Evolutionary conservation across 305 asterid species (phyloP), one percentile per base, ranked within the genome.

Genomic region (Solanum hybrid): DNA sequence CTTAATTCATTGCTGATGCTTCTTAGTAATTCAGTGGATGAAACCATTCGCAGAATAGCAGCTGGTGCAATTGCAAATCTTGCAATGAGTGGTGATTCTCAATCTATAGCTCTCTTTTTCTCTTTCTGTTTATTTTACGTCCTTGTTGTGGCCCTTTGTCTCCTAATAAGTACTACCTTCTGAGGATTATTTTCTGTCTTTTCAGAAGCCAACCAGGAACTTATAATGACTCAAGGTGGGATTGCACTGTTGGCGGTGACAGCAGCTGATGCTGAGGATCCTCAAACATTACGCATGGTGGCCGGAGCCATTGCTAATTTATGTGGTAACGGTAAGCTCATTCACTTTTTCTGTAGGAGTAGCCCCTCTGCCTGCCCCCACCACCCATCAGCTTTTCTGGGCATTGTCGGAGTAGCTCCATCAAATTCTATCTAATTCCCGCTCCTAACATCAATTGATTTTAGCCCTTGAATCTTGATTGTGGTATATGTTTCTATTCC

Each of bases 61-160:
- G 99, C 99, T 88, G 99, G 99, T 89, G 99, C 99, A 89, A 95
- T 98, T 91, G 99, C 99, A 89, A 98, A 98, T 94, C 99, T 98
- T 91, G 99, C 99, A 88, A 98, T 98, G 99, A 98, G 96, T 82
- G 99, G 99, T 96, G 91, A 91, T 29, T 60, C 35, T 90, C 72
- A 77, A 89, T 85, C 79, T 36, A n/a, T 24, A 40, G 71, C 71
- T 60, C 42, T 76, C 69, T 26, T 75, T 88, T 56, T 32, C 45
- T 64, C 77, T 78, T 29, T 13, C 29, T 15, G 29, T 85, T 34
- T 69, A 37, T 87, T 80, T 77, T 11, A 13, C 19, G 29, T 34
- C 36, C 73, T 72, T 38, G 27, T 32, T 10, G 35, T 17, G 71
- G 27, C 71, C 51, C 34, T 36, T 76, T 11, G 87, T 51, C 42